These are phyloP conservation scores for Populus hybrid DNA, from an alignment of 441 rosid genomes.

Conservation along the genomic window DNA sequence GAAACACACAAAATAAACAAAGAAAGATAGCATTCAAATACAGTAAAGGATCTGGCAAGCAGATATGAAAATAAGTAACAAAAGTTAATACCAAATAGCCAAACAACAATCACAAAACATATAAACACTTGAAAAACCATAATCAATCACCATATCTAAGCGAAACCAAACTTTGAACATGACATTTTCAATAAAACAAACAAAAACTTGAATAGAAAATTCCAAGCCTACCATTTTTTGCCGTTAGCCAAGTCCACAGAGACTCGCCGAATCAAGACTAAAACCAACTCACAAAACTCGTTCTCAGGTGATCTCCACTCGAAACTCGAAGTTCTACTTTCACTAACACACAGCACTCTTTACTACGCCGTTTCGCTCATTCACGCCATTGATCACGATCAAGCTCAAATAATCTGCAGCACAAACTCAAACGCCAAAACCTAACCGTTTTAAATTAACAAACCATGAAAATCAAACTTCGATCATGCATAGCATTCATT, in stretches of 20 bases:
- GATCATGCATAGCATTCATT: constrained; percentile 6
- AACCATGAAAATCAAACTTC: constrained; percentile 9
- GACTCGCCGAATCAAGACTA: not conserved
- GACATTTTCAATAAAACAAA: constrained; percentile 3
- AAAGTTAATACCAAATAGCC: not conserved
- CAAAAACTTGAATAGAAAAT: not conserved
- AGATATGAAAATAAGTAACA: too few relatives aligned
- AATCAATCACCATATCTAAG: not conserved
- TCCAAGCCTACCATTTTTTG: constrained; percentile 22
- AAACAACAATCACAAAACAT: not conserved
- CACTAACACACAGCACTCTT: not conserved
- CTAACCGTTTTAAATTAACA: constrained; percentile 13
- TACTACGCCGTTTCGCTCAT: constrained; percentile 5
- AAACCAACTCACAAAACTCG: not conserved
- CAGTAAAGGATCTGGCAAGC: not conserved
- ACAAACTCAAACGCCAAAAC: constrained; percentile 3
- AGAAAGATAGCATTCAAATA: not conserved
- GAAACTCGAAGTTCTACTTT: constrained; percentile 1
- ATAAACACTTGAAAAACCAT: constrained; percentile 4
- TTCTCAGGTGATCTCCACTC: not conserved
- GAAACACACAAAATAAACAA: not conserved
- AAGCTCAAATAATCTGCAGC: not conserved
- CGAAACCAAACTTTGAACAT: not conserved
- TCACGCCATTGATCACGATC: not conserved
- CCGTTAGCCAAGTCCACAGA: constrained; percentile 4